Percentiles rank a stretch among this genome's conserved stretches.
Evolutionary conservation across 2,329 filamentous ascomycete species (phyloP).

Genomic region (Elsinoe ampelina): DNA sequence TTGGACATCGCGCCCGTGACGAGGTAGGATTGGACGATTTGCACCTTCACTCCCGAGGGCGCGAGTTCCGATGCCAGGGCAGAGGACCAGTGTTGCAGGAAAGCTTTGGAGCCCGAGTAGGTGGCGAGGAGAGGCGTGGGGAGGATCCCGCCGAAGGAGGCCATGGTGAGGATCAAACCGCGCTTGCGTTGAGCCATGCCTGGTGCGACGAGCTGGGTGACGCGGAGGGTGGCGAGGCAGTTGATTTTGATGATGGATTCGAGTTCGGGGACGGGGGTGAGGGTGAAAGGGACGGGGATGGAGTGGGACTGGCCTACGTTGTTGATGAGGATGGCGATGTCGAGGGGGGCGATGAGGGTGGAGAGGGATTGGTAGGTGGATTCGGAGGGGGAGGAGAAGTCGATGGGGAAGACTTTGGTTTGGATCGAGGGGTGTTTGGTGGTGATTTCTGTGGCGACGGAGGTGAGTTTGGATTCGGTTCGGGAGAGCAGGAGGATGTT

Average conservation of each 20-base stretch:
- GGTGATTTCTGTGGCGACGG: constrained; percentile 66
- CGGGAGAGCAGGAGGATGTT: constrained; percentile 92
- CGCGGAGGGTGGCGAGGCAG: constrained; percentile 78
- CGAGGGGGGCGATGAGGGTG: constrained; percentile 59
- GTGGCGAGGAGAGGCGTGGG: constrained; percentile 89
- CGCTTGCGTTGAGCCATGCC: constrained; percentile 75
- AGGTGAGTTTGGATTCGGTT: constrained; percentile 81
- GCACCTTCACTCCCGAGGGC: constrained; percentile 72
- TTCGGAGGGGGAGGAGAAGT: constrained; percentile 73
- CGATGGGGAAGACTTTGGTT: constrained; percentile 78
- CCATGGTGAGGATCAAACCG: constrained; percentile 92
- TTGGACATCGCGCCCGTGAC: constrained; percentile 97
- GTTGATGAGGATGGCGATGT: constrained; percentile 84
- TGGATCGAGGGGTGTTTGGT: constrained; percentile 58
- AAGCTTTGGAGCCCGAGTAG: constrained; percentile 96
- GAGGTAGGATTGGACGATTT: constrained; percentile 84
- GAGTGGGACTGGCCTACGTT: constrained; percentile 92
- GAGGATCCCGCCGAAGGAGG: constrained; percentile 85
- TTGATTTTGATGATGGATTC: constrained; percentile 91
- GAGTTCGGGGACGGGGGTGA: constrained; percentile 71
- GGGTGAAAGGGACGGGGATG: constrained; percentile 81
- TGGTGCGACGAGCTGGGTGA: constrained; percentile 76
- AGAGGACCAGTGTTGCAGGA: constrained; percentile 92
- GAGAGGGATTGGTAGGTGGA: constrained; percentile 69
- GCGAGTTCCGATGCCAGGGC: constrained; percentile 76